Percentiles rank a stretch among this genome's conserved stretches.
phyloP scores from a whole-genome alignment of 768 basidiomycete species.

The Gymnopilus junonius region DNA sequence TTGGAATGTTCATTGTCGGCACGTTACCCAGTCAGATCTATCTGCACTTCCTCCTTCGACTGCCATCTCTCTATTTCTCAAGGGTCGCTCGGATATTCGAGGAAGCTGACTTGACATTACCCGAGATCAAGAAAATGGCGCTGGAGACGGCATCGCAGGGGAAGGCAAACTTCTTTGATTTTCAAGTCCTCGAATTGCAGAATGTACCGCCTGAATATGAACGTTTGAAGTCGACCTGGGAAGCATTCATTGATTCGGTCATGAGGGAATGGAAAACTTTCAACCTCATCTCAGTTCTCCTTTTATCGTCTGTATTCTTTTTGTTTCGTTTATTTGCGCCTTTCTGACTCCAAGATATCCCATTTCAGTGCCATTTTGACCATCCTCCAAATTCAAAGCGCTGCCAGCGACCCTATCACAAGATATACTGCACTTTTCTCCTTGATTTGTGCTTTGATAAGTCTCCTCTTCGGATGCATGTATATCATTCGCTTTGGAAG shows the following conservation, averaged over 20 bases:
- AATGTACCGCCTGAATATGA: slow-evolving; percentile 19
- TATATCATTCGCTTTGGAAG: slow-evolving; percentile 66
- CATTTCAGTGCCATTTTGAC: slow-evolving; percentile 31
- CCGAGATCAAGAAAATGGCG: slow-evolving; percentile 54
- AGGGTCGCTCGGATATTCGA: slow-evolving; percentile 67
- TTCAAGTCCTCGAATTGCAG: slow-evolving; percentile 7
- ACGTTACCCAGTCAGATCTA: slow-evolving; percentile 28
- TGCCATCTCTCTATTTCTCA: slow-evolving; percentile 69
- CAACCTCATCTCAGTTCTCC: slow-evolving; percentile 32
- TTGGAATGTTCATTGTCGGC: neutral
- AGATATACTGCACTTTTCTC: slow-evolving; percentile 59
- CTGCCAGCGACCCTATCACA: slow-evolving; percentile 51
- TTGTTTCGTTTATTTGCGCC: neutral
- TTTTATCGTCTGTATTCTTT: slow-evolving; percentile 26
- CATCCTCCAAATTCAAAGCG: slow-evolving; percentile 35
- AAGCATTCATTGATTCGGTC: slow-evolving; percentile 31
- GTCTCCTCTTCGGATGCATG: slow-evolving; percentile 62
- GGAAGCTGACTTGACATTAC: slow-evolving; percentile 62
- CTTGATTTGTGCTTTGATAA: slow-evolving; percentile 60
- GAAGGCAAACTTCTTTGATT: slow-evolving; percentile 3
- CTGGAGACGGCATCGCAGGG: slow-evolving; percentile 29
- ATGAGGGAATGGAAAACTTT: slow-evolving; percentile 35
- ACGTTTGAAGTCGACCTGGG: slow-evolving; percentile 27
- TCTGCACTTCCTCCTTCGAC: slow-evolving; percentile 49
- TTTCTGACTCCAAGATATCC: neutral